Percentiles rank a stretch among this genome's conserved stretches.
These are phyloP conservation scores for Sambucus nigra DNA, from an alignment of 129 eudicot genomes.

Conservation along the genomic window DNA sequence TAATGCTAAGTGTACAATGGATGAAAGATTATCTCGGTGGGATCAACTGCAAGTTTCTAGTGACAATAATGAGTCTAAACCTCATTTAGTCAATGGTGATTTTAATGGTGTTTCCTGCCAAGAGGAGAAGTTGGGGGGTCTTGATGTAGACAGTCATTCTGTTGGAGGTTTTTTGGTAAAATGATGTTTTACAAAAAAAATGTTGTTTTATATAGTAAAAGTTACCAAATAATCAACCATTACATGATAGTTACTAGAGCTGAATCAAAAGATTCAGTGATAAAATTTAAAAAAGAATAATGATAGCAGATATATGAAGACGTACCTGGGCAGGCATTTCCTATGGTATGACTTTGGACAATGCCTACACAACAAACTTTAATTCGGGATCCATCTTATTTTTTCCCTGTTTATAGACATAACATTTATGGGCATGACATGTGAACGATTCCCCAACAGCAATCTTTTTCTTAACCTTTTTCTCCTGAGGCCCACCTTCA, in stretches of 20 bases:
- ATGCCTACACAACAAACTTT: slow-evolving; percentile 64
- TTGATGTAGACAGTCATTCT: too few relatives aligned
- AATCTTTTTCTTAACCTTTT: slow-evolving; percentile 24
- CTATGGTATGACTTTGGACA: slow-evolving; percentile 61
- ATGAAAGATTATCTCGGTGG: too few relatives aligned
- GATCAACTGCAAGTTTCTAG: too few relatives aligned
- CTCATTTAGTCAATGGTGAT: too few relatives aligned
- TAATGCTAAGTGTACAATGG: too few relatives aligned
- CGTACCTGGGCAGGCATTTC: slow-evolving; percentile 57
- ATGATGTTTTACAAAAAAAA: too few relatives aligned
- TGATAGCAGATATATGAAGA: neutral
- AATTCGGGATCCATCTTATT: slow-evolving; percentile 16
- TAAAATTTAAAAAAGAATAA: neutral
- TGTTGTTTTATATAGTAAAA: too few relatives aligned
- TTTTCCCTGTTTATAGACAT: slow-evolving; percentile 32
- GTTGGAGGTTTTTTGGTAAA: too few relatives aligned
- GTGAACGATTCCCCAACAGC: slow-evolving; percentile 41
- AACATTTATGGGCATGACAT: slow-evolving; percentile 48
- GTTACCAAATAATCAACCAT: neutral
- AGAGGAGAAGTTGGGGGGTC: too few relatives aligned
- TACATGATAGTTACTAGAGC: neutral
- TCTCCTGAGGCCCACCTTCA: slow-evolving; percentile 16
- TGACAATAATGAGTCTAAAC: too few relatives aligned
- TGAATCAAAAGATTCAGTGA: neutral
- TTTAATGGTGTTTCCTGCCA: too few relatives aligned